Base-by-base conservation (phyloP, 1,284 basidiomycete species). In the Marasmius tenuissimus region DNA sequence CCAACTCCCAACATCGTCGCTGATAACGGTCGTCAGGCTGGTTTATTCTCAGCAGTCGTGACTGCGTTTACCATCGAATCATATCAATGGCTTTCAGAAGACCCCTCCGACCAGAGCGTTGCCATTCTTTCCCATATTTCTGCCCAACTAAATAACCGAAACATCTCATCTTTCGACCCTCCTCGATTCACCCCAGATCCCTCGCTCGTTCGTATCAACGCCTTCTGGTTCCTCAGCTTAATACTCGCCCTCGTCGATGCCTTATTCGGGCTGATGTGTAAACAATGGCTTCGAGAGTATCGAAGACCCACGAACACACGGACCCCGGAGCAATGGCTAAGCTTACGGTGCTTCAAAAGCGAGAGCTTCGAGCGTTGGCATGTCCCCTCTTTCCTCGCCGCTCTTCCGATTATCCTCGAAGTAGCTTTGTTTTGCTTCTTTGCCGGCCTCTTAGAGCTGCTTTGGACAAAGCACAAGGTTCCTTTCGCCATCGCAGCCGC, bases 21-120 rank as follows among this genome's bases (percentile, higher is more conserved):
- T 62, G 56, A 20, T 37, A 9, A 37, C 14, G 14, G 27, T 18
- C 3, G 50, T 12, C 18, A 68, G 67, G 64, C 63, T 54, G 64
- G 67, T 51, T 55, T 68, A 8, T 68, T 68, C 61, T 66, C 67
- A 47, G 62, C 67, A 33, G 65, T 61, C 27, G 65, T 68, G n/a
- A 65, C 67, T 20, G 61, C 62, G 12, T 68, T 67, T 39, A 58
- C 60, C 16, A 60, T 68, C 18, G 62, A 67, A 48, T 63, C 63
- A 40, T 68, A 67, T 49, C 53, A 65, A 50, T 53, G 18, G 6
- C 57, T 68, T 20, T 45, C 57, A 20, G 59, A 61, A 9, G 61
- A 64, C 49, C 55, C 59, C 14, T 35, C 18, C 8, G 59, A 63
- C 14, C 38, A 22, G 45, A 64, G 52, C 8, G 57, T 59, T 11